Conservation (phyloP, 2,329 filamentous ascomycete species). For the Fusarium albosuccineum region DNA sequence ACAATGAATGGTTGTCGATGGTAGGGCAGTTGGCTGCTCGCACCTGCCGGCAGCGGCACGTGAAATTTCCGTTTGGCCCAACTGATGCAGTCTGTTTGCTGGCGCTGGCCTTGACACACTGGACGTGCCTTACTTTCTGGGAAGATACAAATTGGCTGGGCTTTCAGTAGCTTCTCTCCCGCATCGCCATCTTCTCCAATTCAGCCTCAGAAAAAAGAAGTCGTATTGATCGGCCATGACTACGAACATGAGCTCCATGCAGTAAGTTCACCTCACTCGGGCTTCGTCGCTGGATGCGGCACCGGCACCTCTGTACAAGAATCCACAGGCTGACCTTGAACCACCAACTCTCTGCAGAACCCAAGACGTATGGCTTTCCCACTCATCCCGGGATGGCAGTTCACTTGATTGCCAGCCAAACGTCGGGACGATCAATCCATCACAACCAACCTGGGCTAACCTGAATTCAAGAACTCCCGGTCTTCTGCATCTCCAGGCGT, state of each 20-base stretch:
- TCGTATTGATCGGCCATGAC: not conserved
- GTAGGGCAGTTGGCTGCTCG: conserved; percentile 11
- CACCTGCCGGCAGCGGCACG: conserved; percentile 30
- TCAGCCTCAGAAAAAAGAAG: not conserved
- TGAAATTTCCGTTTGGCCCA: conserved; percentile 26
- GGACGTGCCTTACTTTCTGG: not conserved
- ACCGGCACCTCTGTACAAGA: not conserved
- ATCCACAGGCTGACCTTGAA: not conserved
- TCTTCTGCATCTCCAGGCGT: conserved; percentile 52
- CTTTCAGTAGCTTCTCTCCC: not conserved
- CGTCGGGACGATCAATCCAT: not conserved
- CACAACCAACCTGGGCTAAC: conserved; percentile 6
- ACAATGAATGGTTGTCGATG: not conserved
- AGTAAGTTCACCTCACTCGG: conserved; percentile 18
- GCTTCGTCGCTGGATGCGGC: not conserved
- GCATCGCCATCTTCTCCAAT: not conserved
- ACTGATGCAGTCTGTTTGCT: conserved; percentile 9
- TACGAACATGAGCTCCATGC: conserved; percentile 23
- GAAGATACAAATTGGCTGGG: not conserved
- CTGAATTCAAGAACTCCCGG: conserved; percentile 14
- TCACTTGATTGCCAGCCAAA: not conserved
- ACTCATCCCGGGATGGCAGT: not conserved
- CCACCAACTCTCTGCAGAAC: conserved; percentile 4
- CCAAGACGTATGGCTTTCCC: conserved; percentile 24
- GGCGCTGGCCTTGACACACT: not conserved